These are phyloP conservation scores for Huntiella omanensis DNA, from an alignment of 2,329 filamentous ascomycete genomes.

Conservation along the genomic window DNA sequence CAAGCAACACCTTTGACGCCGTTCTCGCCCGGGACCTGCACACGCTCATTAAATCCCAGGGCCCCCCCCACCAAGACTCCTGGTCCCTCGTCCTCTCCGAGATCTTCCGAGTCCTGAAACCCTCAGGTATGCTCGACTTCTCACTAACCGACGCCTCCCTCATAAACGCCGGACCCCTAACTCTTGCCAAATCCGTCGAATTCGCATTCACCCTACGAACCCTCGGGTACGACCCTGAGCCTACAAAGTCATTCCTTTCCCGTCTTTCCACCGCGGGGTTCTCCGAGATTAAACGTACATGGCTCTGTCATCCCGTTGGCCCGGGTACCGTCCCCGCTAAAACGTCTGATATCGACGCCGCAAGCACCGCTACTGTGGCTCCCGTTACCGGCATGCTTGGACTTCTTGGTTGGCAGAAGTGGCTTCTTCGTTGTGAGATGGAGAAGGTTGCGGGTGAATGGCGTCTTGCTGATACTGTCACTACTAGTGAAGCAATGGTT, in stretches of 20 bases:
- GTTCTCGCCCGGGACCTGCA: slow-evolving; percentile 79
- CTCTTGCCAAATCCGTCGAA: slow-evolving; percentile 70
- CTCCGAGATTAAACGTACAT: slow-evolving; percentile 60
- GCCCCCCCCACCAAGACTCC: slow-evolving; percentile 56
- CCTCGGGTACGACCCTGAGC: slow-evolving; percentile 70
- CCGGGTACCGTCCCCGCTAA: slow-evolving; percentile 15
- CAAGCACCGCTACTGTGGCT: slow-evolving; percentile 50
- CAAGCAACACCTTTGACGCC: slow-evolving; percentile 71
- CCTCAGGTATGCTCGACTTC: slow-evolving; percentile 84
- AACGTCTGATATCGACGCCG: slow-evolving; percentile 19
- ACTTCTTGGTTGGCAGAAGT: slow-evolving; percentile 88
- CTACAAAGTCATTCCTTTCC: slow-evolving; percentile 63
- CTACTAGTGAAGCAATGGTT: slow-evolving; percentile 29
- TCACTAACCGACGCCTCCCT: slow-evolving; percentile 78
- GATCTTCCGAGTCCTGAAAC: slow-evolving; percentile 80
- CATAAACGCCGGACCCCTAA: slow-evolving; percentile 62
- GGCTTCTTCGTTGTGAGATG: slow-evolving; percentile 73
- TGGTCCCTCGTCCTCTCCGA: slow-evolving; percentile 73
- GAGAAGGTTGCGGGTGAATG: slow-evolving; percentile 58
- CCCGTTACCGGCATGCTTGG: slow-evolving; percentile 66
- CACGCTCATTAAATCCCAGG: slow-evolving; percentile 57
- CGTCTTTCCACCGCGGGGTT: slow-evolving; percentile 63
- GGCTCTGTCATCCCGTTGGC: slow-evolving; percentile 79
- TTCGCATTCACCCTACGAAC: slow-evolving; percentile 82
- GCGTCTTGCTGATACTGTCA: slow-evolving; percentile 33